These are phyloP conservation scores for Nicotiana tomentosiformis DNA, from an alignment of 257 asterid species.

Conservation along the genomic window DNA sequence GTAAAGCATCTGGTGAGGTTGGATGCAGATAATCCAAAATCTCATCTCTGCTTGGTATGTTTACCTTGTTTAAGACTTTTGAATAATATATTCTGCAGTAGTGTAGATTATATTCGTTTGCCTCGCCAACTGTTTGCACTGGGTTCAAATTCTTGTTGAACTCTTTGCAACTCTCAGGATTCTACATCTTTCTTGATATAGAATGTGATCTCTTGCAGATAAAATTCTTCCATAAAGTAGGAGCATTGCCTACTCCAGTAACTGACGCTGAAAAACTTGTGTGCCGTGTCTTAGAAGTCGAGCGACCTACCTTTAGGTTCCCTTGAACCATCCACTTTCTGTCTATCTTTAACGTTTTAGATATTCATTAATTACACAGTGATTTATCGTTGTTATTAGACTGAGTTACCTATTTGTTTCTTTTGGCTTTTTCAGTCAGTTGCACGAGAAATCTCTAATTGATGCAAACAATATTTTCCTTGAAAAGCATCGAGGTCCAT, in stretches of 20 bases:
- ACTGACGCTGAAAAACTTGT: slow-evolving; percentile 70
- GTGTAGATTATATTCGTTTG: background rate
- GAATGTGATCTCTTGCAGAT: slow-evolving; percentile 41
- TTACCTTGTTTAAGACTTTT: slow-evolving; percentile 2
- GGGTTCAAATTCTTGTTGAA: background rate
- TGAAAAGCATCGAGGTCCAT: slow-evolving; percentile 66
- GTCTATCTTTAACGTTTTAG: background rate
- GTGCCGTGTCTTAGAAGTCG: slow-evolving; percentile 79
- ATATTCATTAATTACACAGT: background rate
- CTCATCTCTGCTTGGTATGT: slow-evolving; percentile 87
- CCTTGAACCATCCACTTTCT: slow-evolving; percentile 9
- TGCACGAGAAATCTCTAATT: slow-evolving; percentile 67
- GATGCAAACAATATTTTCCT: slow-evolving; percentile 76
- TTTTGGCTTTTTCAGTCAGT: slow-evolving; percentile 46
- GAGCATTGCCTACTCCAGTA: slow-evolving; percentile 60
- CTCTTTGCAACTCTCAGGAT: background rate
- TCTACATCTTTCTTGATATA: background rate
- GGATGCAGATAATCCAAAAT: slow-evolving; percentile 71
- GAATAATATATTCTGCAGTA: background rate
- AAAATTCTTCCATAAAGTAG: slow-evolving; percentile 73
- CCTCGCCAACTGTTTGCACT: background rate
- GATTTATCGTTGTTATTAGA: slow-evolving; percentile 6
- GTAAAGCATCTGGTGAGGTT: slow-evolving; percentile 71
- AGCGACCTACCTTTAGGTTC: slow-evolving; percentile 69
- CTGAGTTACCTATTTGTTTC: slow-evolving; percentile 10